phyloP scores from a whole-genome alignment of 805 yeast genomes.

The Groenewaldozyma salmanticensis region DNA sequence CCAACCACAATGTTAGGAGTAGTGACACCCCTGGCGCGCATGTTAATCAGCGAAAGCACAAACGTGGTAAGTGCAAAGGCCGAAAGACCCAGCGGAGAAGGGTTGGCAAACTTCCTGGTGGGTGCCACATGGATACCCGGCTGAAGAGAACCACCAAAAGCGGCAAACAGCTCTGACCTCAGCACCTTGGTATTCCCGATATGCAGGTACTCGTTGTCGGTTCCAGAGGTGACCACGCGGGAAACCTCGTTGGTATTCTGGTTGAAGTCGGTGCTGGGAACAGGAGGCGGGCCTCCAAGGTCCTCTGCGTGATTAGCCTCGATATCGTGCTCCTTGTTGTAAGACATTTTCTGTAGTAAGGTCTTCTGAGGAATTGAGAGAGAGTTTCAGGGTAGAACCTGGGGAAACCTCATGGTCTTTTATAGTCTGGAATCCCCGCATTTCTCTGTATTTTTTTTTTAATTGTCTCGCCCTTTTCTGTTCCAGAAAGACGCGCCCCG shows the following conservation, averaged over 20 bases:
- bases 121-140: constrained; percentile 38
- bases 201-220: constrained; percentile 41
- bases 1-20: constrained; percentile 49
- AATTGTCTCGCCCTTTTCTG: too few relatives aligned
- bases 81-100: constrained; percentile 52
- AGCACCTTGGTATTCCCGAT: constrained; percentile 66
- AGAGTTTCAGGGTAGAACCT: too few relatives aligned
- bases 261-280: too few relatives aligned
- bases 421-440: too few relatives aligned
- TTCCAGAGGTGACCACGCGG: constrained; percentile 14
- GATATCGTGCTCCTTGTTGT: background rate
- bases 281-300: too few relatives aligned
- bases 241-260: constrained; percentile 3
- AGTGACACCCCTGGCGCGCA: constrained; percentile 47
- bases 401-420: too few relatives aligned
- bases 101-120: constrained; percentile 47
- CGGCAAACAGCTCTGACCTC: constrained; percentile 44
- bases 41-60: constrained; percentile 43
- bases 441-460: too few relatives aligned
- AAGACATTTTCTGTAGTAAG: too few relatives aligned
- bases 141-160: constrained; percentile 51
- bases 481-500: too few relatives aligned
- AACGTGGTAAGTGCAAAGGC: constrained; percentile 57
- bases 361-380: too few relatives aligned
- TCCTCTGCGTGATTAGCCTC: too few relatives aligned